Evolutionary conservation across 2,329 filamentous ascomycete species (phyloP).

Genomic region (Davidsoniella neocaledoniae): DNA sequence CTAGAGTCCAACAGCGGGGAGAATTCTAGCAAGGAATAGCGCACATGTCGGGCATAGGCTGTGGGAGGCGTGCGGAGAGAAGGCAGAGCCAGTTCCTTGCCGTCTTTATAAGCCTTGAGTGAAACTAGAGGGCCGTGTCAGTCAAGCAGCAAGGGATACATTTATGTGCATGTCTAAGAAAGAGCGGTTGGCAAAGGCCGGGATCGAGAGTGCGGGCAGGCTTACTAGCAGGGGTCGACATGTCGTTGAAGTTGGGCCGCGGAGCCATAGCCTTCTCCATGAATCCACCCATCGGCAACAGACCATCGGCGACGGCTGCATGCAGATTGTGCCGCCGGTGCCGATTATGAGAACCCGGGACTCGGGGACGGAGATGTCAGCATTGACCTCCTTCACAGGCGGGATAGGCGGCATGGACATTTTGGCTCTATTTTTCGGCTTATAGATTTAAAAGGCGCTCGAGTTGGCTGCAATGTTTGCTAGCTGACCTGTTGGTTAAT

Average conservation of each 20-base stretch:
- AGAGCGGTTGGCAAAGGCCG: too few relatives aligned
- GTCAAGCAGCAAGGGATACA: too few relatives aligned
- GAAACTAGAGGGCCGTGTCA: conserved; percentile 21
- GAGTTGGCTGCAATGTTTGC: background rate
- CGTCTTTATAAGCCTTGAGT: conserved; percentile 34
- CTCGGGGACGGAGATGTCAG: conserved; percentile 37
- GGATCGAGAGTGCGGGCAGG: background rate
- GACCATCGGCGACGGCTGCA: conserved; percentile 67
- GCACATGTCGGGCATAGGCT: conserved; percentile 62
- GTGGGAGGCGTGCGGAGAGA: conserved; percentile 67
- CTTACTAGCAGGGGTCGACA: conserved; percentile 19
- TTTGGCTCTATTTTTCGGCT: background rate
- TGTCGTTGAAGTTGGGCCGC: conserved; percentile 71
- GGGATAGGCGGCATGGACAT: conserved; percentile 11
- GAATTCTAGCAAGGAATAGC: conserved; percentile 76
- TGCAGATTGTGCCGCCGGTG: conserved; percentile 81
- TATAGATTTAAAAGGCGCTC: background rate
- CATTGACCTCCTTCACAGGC: conserved; percentile 11
- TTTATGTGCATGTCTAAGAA: too few relatives aligned
- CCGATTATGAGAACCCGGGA: conserved; percentile 78
- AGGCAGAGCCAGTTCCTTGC: conserved; percentile 35
- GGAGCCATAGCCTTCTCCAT: conserved; percentile 68
- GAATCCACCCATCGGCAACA: conserved; percentile 67
- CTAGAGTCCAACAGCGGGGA: conserved; percentile 72
- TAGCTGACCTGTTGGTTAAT: background rate